Percentiles rank a stretch among this genome's conserved stretches.
Evolutionary conservation across 352 stramenopile genomes (phyloP).

Genomic region (Blastocystis sp.): DNA sequence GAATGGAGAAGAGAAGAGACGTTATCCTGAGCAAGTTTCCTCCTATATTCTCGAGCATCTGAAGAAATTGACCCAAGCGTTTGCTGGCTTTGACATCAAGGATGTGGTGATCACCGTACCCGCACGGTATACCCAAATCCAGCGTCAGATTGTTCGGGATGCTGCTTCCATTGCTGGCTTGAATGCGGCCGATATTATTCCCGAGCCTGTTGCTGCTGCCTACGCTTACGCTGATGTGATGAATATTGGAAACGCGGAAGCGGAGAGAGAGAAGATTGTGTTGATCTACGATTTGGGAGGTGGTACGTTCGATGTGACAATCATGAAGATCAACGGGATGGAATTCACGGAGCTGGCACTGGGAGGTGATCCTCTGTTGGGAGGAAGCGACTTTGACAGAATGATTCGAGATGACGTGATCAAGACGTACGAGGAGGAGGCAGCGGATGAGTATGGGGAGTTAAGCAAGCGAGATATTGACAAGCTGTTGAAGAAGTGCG

Average conservation of each 20-base stretch:
- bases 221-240: constrained; percentile 72
- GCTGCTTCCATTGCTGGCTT: constrained; percentile 95
- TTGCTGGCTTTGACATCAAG: constrained; percentile 27
- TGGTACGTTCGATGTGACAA: constrained; percentile 89
- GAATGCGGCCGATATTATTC: constrained; percentile 92
- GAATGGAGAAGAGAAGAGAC: neutral
- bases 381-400: constrained; percentile 75
- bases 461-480: neutral
- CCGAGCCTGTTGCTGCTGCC: constrained; percentile 73
- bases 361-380: constrained; percentile 96
- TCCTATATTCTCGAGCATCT: constrained; percentile 6
- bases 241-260: constrained; percentile 14
- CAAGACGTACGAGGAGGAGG: neutral
- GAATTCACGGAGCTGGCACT: constrained; percentile 97
- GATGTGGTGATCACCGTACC: constrained; percentile 63
- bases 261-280: constrained; percentile 68
- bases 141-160: constrained; percentile 98
- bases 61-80: neutral
- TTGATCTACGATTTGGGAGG: constrained; percentile 77
- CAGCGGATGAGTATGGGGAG: neutral
- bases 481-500: constrained; percentile 35
- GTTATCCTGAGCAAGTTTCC: constrained; percentile 42
- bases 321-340: constrained; percentile 94
- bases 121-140: constrained; percentile 98
- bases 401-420: constrained; percentile 14